phyloP scores from a whole-genome alignment of 345 rosid genomes.

The Laguncularia racemosa region DNA sequence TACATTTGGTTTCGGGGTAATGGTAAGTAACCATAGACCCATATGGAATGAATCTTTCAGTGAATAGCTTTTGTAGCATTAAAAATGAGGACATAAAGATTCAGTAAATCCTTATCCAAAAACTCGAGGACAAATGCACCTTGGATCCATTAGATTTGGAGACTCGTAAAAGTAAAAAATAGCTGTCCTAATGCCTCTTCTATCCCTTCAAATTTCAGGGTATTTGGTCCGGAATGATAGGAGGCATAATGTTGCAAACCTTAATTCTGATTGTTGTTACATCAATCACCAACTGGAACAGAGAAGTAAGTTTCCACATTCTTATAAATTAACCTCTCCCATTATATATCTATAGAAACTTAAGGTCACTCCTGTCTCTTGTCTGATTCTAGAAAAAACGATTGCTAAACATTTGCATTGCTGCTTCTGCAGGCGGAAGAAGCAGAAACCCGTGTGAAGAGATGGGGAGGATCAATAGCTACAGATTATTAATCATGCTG shows the following conservation, averaged over 20 bases:
- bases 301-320: constrained; percentile 40
- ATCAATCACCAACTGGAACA: constrained; percentile 67
- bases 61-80: background rate
- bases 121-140: too few relatives aligned
- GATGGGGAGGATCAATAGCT: constrained; percentile 66
- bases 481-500: constrained; percentile 13
- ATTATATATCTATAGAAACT: too few relatives aligned
- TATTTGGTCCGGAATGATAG: constrained; percentile 95
- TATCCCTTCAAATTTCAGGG: constrained; percentile 42
- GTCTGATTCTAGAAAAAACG: background rate
- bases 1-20: constrained; percentile 54
- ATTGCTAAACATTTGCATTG: background rate
- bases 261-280: constrained; percentile 51
- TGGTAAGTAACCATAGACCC: constrained; percentile 28
- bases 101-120: too few relatives aligned
- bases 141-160: too few relatives aligned
- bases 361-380: background rate
- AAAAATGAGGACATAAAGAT: too few relatives aligned
- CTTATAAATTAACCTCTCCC: too few relatives aligned
- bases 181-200: too few relatives aligned
- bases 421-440: constrained; percentile 46
- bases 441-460: constrained; percentile 63
- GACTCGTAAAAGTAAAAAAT: too few relatives aligned
- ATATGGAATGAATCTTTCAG: background rate
- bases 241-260: constrained; percentile 73